phyloP scores from a whole-genome alignment of 192 early-diverging fungal species.

The Phycomyces blakesleeanus region DNA sequence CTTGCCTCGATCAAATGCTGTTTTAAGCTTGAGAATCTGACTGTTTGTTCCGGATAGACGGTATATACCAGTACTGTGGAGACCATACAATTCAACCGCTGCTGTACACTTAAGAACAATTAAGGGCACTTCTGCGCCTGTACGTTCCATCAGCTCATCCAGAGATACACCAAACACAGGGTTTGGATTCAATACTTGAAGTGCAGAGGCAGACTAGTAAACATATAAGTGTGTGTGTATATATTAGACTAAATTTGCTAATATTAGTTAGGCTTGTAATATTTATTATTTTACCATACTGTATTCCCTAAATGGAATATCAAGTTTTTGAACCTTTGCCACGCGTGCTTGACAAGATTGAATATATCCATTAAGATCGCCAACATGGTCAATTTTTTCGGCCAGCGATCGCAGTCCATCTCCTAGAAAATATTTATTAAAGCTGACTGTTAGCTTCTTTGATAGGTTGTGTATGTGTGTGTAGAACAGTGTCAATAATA shows the following conservation, averaged over 20 bases:
- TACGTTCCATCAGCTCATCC: conserved; percentile 63
- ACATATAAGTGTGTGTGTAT: no score
- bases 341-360: conserved; percentile 27
- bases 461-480: no score
- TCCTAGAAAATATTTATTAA: not conserved
- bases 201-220: conserved; percentile 49
- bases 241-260: not conserved
- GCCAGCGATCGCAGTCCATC: conserved; percentile 41
- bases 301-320: conserved; percentile 45
- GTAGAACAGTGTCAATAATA: no score
- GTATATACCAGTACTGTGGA: conserved; percentile 84
- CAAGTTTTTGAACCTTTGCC: conserved; percentile 21
- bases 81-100: conserved; percentile 71
- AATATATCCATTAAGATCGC: conserved; percentile 50
- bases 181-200: conserved; percentile 61
- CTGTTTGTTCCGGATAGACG: conserved; percentile 79
- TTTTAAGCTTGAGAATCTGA: conserved; percentile 68
- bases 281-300: conserved; percentile 32
- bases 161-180: conserved; percentile 85
- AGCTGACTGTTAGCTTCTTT: no score
- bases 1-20: conserved; percentile 69
- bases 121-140: conserved; percentile 66
- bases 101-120: conserved; percentile 79
- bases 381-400: conserved; percentile 58
- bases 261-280: conserved; percentile 2